These are phyloP conservation scores for Ramaria rubella DNA, from an alignment of 768 basidiomycete species.

Conservation along the genomic window DNA sequence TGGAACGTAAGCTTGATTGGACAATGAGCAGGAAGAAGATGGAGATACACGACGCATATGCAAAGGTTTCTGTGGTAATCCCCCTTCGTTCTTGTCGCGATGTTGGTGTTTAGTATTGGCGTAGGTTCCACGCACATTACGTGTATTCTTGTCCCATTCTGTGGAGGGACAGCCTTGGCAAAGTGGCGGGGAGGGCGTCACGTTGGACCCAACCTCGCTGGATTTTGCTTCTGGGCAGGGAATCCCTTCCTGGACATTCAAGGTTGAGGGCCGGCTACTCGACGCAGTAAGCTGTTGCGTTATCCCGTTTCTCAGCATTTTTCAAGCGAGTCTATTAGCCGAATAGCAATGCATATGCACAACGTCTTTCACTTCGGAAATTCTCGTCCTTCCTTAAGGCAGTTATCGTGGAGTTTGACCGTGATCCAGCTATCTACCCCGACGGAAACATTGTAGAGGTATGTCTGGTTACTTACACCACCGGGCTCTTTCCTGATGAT, in stretches of 20 bases:
- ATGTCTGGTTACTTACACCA: conserved; percentile 48
- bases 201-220: conserved; percentile 32
- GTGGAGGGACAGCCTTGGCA: conserved; percentile 87
- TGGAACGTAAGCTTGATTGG: conserved; percentile 93
- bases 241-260: conserved; percentile 84
- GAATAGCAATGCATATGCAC: not conserved
- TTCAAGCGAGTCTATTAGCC: not conserved
- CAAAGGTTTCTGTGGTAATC: conserved; percentile 62
- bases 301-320: conserved; percentile 1
- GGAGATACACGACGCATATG: conserved; percentile 86
- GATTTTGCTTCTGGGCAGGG: conserved; percentile 81
- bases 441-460: conserved; percentile 92
- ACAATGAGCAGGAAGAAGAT: conserved; percentile 85
- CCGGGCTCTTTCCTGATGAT: conserved; percentile 26
- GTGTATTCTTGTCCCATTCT: conserved; percentile 85
- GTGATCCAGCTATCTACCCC: conserved; percentile 71
- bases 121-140: conserved; percentile 75
- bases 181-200: conserved; percentile 29
- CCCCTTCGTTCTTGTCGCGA: not conserved
- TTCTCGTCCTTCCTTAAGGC: conserved; percentile 82
- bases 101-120: not conserved
- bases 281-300: conserved; percentile 17
- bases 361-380: conserved; percentile 50
- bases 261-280: conserved; percentile 80
- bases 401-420: conserved; percentile 81